Evolutionary conservation across 805 yeast species (phyloP), one percentile per base, ranked within the genome.

Genomic region (Sungouiozyma intestinalis): DNA sequence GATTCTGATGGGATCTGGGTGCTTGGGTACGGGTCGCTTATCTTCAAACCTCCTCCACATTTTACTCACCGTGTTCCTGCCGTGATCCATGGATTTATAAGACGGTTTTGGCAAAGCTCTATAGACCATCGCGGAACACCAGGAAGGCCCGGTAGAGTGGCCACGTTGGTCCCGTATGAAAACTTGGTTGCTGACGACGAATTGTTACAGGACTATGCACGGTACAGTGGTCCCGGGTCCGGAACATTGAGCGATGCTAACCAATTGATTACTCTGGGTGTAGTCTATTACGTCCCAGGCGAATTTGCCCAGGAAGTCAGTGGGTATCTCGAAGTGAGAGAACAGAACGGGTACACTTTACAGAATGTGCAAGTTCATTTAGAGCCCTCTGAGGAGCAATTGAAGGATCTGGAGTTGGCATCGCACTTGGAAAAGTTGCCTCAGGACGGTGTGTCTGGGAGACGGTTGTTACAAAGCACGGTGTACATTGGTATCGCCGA

Each of bases 71-170:
- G 77, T 33, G 71, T 83, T 8, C 79, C 86, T 0, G 96, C 96
- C 0, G 74, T 79, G 38, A 68, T 88, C 18, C 68, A 69, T 40
- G 96, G 96, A 2, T 86, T 68, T 50, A 75, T 80, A 1, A 70
- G 97, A 16, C 65, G 95, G 36, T 88, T 88, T 57, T 88, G 96
- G 96, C 97, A 88, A 60, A 74, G 85, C 31, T 81, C 92, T 9
- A 76, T 80, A 18, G 97, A 88, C 58, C 95, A 90, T 60, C 65
- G 97, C 41, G 97, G 97, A 1, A 82, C 94, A 0, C 86, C 85
- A 0, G 84, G 76, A 43, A 57, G 64, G n/a, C 95, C 94, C 1
- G 97, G 97, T 0, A 63, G 97, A 29, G 97, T 88, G 1, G 95
- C 76, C 8, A 88, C 97, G 0, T 65, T 88, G 37, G 68, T 88